Evolutionary conservation across 805 yeast genomes (phyloP), one percentile per base, ranked within the genome.

Genomic region (Brettanomyces custersianus): DNA sequence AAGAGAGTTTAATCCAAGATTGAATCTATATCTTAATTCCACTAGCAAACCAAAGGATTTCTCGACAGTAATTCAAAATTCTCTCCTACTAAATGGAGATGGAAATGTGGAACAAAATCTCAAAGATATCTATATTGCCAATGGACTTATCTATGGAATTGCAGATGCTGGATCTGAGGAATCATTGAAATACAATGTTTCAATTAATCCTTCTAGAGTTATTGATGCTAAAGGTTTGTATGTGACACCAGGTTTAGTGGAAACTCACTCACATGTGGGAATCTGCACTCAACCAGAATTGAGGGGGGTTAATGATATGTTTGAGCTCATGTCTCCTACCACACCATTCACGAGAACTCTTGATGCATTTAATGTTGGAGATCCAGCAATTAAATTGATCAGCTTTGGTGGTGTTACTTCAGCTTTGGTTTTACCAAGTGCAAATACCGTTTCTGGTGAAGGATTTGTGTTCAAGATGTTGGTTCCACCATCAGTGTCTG

Each of bases 401-500:
- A 31, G 34, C 20, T 21, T 18, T 20, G 34, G 34, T 18, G 34
- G 34, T 31, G 34, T 4, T 12, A 31, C 34, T 5, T 31, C 34
- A 6, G 12, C 34, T 6, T 17, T 31, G 11, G 26, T 31, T 5
- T 17, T 31, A 20, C 34, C 34, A n/a, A 31, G 34, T 21, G 34
- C 34, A 20, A 31, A 31, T 21, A 15, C 20, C 12, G 20, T 31
- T n/a, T 31, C 34, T 6, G 34, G 34, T 18, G 34, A 31, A 19
- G 34, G 34, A 7, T 31, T 20, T 13, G 34, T 31, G n/a, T 21
- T 31, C 16, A 31, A 31, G 13, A 31, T 31, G 34, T 10, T 31
- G n/a, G 34, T 31, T 20, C 34, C 34, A 31, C 34, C 34, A 21
- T 31, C 34, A 8, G 5, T n/a, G 9, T 31, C 34, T 10, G 34